These are phyloP conservation scores for Cordyceps farinosa DNA, from an alignment of 2,329 filamentous ascomycete genomes.

Conservation along the genomic window DNA sequence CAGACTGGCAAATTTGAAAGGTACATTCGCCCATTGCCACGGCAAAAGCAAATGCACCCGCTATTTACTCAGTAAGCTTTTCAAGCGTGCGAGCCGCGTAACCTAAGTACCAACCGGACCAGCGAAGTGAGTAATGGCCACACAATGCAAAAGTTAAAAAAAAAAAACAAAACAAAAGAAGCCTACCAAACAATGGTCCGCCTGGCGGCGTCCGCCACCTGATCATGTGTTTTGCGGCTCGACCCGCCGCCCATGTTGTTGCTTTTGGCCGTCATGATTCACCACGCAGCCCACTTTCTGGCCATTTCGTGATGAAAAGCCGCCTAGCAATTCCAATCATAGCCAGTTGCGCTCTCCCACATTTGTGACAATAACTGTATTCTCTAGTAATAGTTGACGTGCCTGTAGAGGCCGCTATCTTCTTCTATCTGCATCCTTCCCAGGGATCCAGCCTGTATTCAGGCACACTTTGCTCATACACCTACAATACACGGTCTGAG, in stretches of 20 bases:
- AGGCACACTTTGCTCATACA: neutral
- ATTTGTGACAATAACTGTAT: neutral
- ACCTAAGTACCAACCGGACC: no score
- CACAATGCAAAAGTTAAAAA: no score
- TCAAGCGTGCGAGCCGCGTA: no score
- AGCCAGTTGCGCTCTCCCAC: neutral
- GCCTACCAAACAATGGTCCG: neutral
- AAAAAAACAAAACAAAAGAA: neutral
- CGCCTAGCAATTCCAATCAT: neutral
- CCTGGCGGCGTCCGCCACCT: neutral
- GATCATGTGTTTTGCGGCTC: conserved; percentile 3
- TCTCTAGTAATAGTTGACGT: neutral
- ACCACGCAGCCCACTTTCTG: conserved; percentile 3
- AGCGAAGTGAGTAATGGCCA: no score
- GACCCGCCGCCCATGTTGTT: conserved; percentile 4
- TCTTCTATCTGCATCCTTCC: neutral
- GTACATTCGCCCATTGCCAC: no score
- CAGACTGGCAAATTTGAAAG: no score
- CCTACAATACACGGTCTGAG: conserved; percentile 8
- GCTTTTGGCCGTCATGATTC: conserved; percentile 2
- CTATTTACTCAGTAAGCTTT: no score
- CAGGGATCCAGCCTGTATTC: neutral
- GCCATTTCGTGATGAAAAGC: neutral
- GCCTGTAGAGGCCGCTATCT: neutral
- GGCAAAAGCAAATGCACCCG: no score